phyloP scores from a whole-genome alignment of 768 basidiomycete genomes.

The Tricholoma terreum region DNA sequence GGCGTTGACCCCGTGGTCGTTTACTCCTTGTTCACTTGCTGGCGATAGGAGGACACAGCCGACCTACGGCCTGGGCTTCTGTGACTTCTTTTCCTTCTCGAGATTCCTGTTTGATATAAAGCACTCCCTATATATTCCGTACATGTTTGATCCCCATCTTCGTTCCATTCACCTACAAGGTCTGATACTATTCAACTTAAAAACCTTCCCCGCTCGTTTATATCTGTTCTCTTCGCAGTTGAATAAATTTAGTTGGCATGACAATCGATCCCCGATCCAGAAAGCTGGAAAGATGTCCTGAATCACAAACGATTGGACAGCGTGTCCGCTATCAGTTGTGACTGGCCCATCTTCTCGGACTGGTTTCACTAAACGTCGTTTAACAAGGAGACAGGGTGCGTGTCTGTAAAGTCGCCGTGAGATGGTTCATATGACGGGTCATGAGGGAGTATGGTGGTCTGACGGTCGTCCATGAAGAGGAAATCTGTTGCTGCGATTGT shows the following conservation, averaged over 20 bases:
- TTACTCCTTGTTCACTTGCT: neutral
- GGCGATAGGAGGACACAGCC: neutral
- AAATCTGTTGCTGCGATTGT: neutral
- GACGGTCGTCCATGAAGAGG: neutral
- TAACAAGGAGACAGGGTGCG: neutral
- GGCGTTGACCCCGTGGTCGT: neutral
- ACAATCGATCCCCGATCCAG: neutral
- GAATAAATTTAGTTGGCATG: neutral
- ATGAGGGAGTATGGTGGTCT: neutral
- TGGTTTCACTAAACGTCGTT: neutral
- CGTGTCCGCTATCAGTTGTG: neutral
- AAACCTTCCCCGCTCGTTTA: neutral
- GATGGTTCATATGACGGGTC: neutral
- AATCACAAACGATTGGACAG: neutral
- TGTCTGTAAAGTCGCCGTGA: neutral
- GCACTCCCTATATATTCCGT: neutral
- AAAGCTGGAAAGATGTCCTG: neutral
- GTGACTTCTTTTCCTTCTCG: neutral
- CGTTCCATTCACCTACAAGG: neutral
- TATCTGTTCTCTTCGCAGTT: neutral
- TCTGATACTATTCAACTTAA: neutral
- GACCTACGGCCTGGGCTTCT: neutral
- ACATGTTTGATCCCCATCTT: neutral
- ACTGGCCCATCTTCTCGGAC: neutral
- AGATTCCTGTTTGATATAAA: neutral